phyloP scores from a whole-genome alignment of 371 early-diverging fungal species.

The Lichtheimia corymbifera region DNA sequence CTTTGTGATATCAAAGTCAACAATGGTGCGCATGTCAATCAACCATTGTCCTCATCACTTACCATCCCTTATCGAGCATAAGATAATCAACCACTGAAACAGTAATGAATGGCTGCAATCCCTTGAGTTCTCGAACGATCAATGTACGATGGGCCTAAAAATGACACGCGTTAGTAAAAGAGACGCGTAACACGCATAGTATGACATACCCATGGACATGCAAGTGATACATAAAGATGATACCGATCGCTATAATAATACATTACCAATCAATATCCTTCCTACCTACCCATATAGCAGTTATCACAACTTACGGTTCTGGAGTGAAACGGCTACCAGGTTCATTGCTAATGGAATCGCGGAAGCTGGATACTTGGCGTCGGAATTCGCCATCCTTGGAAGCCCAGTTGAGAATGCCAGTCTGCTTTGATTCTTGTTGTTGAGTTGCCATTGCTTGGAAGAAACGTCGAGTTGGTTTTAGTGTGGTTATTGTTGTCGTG shows the following conservation, averaged over 20 bases:
- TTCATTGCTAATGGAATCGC: conserved; percentile 62
- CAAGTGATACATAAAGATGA: conserved; percentile 75
- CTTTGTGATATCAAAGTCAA: conserved; percentile 19
- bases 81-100: conserved; percentile 85
- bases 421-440: conserved; percentile 9
- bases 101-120: conserved; percentile 77
- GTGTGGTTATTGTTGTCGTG: too few species aligned
- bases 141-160: conserved; percentile 83
- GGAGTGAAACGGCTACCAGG: conserved; percentile 71
- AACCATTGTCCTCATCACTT: conserved; percentile 1
- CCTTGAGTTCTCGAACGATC: conserved; percentile 86
- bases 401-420: conserved; percentile 72
- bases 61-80: conserved; percentile 81
- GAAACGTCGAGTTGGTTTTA: conserved; percentile 2
- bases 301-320: conserved; percentile 55
- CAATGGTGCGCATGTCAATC: not conserved
- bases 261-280: not conserved
- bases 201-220: conserved; percentile 82
- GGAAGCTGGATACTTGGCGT: conserved; percentile 85
- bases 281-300: not conserved
- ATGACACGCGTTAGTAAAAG: not conserved
- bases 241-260: conserved; percentile 61
- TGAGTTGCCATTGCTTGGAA: conserved; percentile 12
- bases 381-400: conserved; percentile 82
- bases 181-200: not conserved